These are phyloP conservation scores for Ascochyta fabae DNA, from an alignment of 2,329 filamentous ascomycete genomes.

Conservation along the genomic window DNA sequence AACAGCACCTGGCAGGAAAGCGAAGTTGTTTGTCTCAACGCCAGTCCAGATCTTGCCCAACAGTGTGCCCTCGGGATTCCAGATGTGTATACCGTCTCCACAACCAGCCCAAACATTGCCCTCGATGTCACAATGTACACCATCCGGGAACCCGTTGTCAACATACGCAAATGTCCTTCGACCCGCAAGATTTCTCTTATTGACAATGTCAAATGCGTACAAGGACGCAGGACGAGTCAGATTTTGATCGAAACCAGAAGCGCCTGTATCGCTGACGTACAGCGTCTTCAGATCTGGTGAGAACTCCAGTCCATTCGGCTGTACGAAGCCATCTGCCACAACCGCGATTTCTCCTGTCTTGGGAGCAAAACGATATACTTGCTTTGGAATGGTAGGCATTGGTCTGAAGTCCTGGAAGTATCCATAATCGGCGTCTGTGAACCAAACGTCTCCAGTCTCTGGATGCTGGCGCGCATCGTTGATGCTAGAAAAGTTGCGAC, in stretches of 20 bases:
- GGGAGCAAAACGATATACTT: conserved; percentile 54
- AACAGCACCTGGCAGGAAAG: conserved; percentile 44
- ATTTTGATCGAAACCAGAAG: conserved; percentile 42
- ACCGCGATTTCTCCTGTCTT: conserved; percentile 50
- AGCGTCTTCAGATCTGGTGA: conserved; percentile 52
- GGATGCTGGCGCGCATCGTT: conserved; percentile 54
- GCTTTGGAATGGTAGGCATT: conserved; percentile 38
- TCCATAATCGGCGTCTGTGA: conserved; percentile 55
- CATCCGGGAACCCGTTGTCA: conserved; percentile 64
- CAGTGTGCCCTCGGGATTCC: conserved; percentile 56
- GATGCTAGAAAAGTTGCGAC: conserved; percentile 54
- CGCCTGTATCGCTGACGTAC: conserved; percentile 58
- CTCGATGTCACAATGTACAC: conserved; percentile 60
- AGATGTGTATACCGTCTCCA: conserved; percentile 63
- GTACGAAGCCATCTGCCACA: conserved; percentile 51
- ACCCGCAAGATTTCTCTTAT: conserved; percentile 45
- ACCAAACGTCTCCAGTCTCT: conserved; percentile 56
- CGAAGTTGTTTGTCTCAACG: conserved; percentile 46
- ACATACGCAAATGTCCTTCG: conserved; percentile 62
- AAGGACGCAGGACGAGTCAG: conserved; percentile 50
- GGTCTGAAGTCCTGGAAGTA: conserved; percentile 43
- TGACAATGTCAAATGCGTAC: conserved; percentile 53
- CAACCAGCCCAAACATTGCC: conserved; percentile 65
- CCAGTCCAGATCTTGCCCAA: conserved; percentile 66
- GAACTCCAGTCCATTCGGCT: conserved; percentile 56